These are phyloP conservation scores for Apophysomyces variabilis DNA, from an alignment of 371 early-diverging fungal species.

Conservation along the genomic window DNA sequence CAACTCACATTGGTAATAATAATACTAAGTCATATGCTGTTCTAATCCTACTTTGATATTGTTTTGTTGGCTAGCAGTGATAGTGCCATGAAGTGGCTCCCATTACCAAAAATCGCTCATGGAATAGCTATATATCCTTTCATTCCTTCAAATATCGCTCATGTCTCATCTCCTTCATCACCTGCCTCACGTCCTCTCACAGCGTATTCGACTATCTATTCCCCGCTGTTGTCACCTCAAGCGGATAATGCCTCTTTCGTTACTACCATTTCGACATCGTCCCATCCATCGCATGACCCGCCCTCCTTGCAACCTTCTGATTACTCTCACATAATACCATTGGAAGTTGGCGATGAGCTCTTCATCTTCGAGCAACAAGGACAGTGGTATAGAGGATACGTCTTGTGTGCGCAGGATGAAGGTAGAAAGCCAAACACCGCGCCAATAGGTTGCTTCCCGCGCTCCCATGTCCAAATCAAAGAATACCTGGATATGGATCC, in stretches of 20 bases:
- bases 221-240: constrained; percentile 31
- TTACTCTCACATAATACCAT: constrained; percentile 38
- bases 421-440: constrained; percentile 49
- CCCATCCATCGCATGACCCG: constrained; percentile 27
- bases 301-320: constrained; percentile 33
- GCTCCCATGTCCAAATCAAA: constrained; percentile 60
- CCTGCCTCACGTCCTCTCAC: constrained; percentile 34
- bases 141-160: constrained; percentile 33
- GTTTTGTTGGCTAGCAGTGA: background rate
- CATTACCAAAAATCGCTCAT: constrained; percentile 57
- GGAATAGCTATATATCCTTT: constrained; percentile 58
- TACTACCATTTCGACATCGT: constrained; percentile 29
- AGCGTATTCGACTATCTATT: constrained; percentile 35
- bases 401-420: constrained; percentile 49
- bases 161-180: constrained; percentile 15
- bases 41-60: background rate
- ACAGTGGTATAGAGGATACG: constrained; percentile 73
- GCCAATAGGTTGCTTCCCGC: constrained; percentile 67
- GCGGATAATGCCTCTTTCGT: constrained; percentile 40
- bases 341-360: constrained; percentile 64
- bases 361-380: constrained; percentile 59
- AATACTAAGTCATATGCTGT: background rate
- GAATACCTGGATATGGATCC: constrained; percentile 48
- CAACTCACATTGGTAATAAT: background rate
- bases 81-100: constrained; percentile 53